Evolutionary conservation across 768 basidiomycete species (phyloP), one percentile per base, ranked within the genome.

Genomic region (Botryobasidium botryosum): DNA sequence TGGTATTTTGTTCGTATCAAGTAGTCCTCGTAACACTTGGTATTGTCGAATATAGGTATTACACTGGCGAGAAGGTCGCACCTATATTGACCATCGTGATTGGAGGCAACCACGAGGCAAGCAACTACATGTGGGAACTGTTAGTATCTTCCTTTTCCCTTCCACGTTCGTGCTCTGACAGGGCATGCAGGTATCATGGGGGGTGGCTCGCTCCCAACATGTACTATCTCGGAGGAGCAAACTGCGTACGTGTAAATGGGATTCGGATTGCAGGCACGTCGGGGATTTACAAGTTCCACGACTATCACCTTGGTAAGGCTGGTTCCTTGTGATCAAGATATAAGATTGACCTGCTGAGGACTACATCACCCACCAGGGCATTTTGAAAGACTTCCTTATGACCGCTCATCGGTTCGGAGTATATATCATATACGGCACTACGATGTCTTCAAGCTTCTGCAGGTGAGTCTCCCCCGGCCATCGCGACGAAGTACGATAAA

Each of bases 181-280:
- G 23, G 7, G 43, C 6, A 26, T 13, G 5, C 43, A 91, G 87
- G 46, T 96, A 88, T 59, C 84, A 97, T 54, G 91, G 92, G 15
- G 92, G 90, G 5, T 97, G 92, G 91, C 62, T 97, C 8, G 94
- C 92, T 0, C 84, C 83, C 0, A 91, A 94, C 56, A 91, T 99
- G 43, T 99, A 94, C 62, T 97, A 84, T 59, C 72, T 99, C 2
- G 94, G 94, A 0, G 74, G 79, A 55, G 87, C 90, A 2, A 91
- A 91, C 0, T 84, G 82, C 42, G 69, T 99, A 0, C 72, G 79
- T 28, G 76, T 94, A 23, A 81, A 92, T 53, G 91, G 90, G 0
- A 50, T 96, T 18, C 71, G 86, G 6, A 83, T 99, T 35, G 77
- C 82, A 17, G 94, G 94, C 3, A 76, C 80, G 2, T 92, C 87